Evolutionary conservation across 805 yeast species (phyloP).

Genomic region (Nakazawaea wickerhamii): DNA sequence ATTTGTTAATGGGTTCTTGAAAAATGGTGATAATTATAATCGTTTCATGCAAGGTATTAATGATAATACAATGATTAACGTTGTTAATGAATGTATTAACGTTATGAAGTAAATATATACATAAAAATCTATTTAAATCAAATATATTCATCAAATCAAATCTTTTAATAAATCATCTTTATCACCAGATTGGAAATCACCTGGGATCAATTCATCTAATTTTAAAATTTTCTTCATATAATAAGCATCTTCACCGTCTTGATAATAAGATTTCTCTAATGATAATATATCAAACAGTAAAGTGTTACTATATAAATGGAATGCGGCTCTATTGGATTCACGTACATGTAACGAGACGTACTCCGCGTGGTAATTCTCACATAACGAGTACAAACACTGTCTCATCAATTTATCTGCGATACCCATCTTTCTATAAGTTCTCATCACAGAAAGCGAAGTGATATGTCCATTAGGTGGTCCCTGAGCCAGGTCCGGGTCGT

Average conservation of each 20-base stretch:
- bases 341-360: conserved; percentile 91
- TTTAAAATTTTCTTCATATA: conserved; percentile 76
- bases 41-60: conserved; percentile 6
- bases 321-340: conserved; percentile 88
- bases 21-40: conserved; percentile 5
- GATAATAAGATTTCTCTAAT: conserved; percentile 86
- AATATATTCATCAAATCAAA: conserved; percentile 23
- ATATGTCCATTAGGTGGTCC: conserved; percentile 86
- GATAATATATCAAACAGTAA: conserved; percentile 75
- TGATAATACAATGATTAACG: background rate
- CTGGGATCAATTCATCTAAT: conserved; percentile 57
- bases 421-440: conserved; percentile 93
- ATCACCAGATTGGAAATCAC: conserved; percentile 40
- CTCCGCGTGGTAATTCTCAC: conserved; percentile 75
- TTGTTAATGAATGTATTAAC: conserved; percentile 8
- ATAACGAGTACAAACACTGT: conserved; percentile 67
- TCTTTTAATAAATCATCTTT: conserved; percentile 46
- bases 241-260: conserved; percentile 97
- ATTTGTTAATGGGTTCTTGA: conserved; percentile 17
- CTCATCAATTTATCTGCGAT: conserved; percentile 88
- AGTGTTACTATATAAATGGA: conserved; percentile 85
- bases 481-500: conserved; percentile 72
- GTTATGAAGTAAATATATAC: conserved; percentile 10
- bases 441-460: conserved; percentile 90
- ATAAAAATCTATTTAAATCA: conserved; percentile 22